Percentiles rank a stretch among this genome's conserved stretches.
phyloP scores from a whole-genome alignment of 192 early-diverging fungal genomes.

The Tieghemiomyces parasiticus region DNA sequence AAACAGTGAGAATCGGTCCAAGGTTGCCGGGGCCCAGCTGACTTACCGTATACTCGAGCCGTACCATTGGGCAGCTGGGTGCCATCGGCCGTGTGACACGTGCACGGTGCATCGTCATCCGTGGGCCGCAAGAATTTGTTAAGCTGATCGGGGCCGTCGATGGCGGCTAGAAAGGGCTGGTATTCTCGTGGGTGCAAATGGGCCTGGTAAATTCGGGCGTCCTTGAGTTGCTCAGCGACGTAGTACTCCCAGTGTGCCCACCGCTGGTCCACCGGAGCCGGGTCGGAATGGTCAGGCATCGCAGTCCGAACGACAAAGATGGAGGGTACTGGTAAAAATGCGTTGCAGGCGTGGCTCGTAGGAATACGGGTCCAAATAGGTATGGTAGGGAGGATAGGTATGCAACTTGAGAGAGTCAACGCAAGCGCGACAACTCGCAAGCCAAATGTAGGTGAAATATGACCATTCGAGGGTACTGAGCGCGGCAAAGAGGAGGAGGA shows the following conservation, averaged over 20 bases:
- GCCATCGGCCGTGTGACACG: background rate
- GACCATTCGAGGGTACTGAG: too few species aligned
- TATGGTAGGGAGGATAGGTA: too few species aligned
- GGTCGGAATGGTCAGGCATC: too few species aligned
- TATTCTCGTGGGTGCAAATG: constrained; percentile 20
- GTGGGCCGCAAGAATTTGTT: background rate
- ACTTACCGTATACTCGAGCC: background rate
- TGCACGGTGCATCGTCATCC: background rate
- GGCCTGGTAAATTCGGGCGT: constrained; percentile 19
- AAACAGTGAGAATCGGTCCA: background rate
- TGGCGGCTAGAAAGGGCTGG: constrained; percentile 19
- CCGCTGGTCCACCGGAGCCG: too few species aligned
- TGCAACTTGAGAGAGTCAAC: too few species aligned
- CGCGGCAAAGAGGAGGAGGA: background rate
- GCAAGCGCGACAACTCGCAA: too few species aligned
- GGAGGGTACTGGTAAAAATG: too few species aligned
- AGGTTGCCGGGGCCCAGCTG: background rate
- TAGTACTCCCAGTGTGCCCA: constrained; percentile 13
- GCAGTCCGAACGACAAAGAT: too few species aligned
- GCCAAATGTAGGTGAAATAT: too few species aligned
- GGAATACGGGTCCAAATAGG: too few species aligned
- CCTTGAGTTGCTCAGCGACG: constrained; percentile 23
- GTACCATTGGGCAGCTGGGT: background rate
- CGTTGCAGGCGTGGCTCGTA: too few species aligned
- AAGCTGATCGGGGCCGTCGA: constrained; percentile 17